phyloP scores from a whole-genome alignment of 1,284 basidiomycete genomes.

The Melanopsichium pennsylvanicum region DNA sequence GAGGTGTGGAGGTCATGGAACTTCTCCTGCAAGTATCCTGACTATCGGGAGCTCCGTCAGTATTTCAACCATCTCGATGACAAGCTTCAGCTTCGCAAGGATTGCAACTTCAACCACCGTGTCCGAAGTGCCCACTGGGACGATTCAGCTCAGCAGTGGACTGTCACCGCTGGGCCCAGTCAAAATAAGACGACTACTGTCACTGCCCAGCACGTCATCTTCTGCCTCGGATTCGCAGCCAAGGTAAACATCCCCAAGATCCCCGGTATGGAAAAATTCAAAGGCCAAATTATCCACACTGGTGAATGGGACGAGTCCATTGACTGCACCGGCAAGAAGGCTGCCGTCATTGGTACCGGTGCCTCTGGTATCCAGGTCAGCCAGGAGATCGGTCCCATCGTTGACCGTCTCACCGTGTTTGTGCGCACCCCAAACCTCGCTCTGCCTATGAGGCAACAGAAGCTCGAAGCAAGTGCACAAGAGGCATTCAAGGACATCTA shows the following conservation, averaged over 20 bases:
- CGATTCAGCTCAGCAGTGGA: conserved; percentile 28
- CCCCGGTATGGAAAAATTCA: conserved; percentile 69
- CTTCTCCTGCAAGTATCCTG: conserved; percentile 48
- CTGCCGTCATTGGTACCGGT: conserved; percentile 75
- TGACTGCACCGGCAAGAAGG: conserved; percentile 70
- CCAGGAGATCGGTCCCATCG: conserved; percentile 60
- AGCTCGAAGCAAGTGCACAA: conserved; percentile 41
- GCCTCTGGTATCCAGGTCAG: conserved; percentile 70
- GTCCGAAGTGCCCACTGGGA: conserved; percentile 45
- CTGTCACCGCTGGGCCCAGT: conserved; percentile 34
- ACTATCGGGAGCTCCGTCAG: conserved; percentile 44
- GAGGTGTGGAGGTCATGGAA: conserved; percentile 47
- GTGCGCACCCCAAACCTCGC: conserved; percentile 54
- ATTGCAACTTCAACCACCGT: conserved; percentile 47
- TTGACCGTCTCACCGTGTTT: conserved; percentile 47
- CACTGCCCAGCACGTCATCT: conserved; percentile 47
- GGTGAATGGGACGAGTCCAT: conserved; percentile 72
- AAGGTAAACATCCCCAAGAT: conserved; percentile 68
- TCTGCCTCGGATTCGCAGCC: conserved; percentile 49
- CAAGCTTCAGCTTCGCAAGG: conserved; percentile 45
- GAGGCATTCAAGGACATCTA: conserved; percentile 49
- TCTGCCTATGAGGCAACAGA: conserved; percentile 47
- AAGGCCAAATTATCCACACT: conserved; percentile 71
- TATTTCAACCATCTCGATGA: conserved; percentile 51
- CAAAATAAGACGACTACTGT: conserved; percentile 19